Conservation (phyloP, 2,329 filamentous ascomycete species). For the Epichloe gansuensis region DNA sequence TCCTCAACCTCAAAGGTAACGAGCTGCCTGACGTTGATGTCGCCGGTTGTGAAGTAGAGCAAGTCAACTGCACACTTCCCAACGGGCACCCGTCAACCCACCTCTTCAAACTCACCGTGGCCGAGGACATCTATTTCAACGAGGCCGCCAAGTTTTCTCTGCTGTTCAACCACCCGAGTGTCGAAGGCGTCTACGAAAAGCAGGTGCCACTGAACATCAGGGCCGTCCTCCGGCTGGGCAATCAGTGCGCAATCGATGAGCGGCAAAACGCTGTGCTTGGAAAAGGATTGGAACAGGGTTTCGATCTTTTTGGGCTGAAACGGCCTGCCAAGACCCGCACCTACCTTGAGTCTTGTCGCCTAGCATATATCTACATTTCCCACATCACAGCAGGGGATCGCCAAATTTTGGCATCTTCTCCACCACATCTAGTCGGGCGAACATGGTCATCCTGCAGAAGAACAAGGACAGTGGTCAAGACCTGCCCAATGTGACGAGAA, state of each 20-base stretch:
- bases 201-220: conserved; percentile 78
- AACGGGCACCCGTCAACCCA: conserved; percentile 92
- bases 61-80: conserved; percentile 83
- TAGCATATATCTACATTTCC: conserved; percentile 85
- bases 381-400: conserved; percentile 84
- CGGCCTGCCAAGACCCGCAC: conserved; percentile 49
- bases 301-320: conserved; percentile 69
- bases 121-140: conserved; percentile 76
- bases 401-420: conserved; percentile 89
- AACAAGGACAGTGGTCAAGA: conserved; percentile 66
- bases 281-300: conserved; percentile 84
- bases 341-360: conserved; percentile 62
- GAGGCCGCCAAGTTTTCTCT: conserved; percentile 72
- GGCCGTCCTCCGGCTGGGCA: conserved; percentile 81
- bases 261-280: conserved; percentile 81
- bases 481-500: conserved; percentile 78
- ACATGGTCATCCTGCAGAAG: conserved; percentile 80
- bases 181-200: conserved; percentile 95
- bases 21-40: conserved; percentile 84
- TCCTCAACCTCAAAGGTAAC: conserved; percentile 79
- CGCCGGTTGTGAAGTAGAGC: conserved; percentile 76
- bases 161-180: conserved; percentile 82
- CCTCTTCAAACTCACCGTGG: conserved; percentile 84
- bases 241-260: conserved; percentile 86
- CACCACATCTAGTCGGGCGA: conserved; percentile 63